A percentile compares a stretch with the other conserved stretches of the same genome.
Evolutionary conservation across 331 rosid species (phyloP).

Genomic region (Phaseolus coccineus): DNA sequence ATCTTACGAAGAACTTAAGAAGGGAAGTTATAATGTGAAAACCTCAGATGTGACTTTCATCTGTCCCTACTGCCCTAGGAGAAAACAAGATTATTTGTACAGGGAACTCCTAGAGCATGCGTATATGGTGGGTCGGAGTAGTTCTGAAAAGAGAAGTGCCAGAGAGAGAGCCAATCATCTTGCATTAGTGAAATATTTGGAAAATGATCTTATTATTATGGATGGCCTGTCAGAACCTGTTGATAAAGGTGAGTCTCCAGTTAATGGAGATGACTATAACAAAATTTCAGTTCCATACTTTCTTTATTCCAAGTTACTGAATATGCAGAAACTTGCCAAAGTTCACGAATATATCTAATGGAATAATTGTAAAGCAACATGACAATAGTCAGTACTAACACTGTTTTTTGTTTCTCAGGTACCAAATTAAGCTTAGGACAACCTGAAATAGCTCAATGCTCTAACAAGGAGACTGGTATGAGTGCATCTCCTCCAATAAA

Average conservation of each 20-base stretch:
- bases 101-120: constrained; percentile 93
- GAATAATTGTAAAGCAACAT: constrained; percentile 26
- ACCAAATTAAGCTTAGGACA: constrained; percentile 46
- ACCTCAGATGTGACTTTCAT: constrained; percentile 60
- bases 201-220: constrained; percentile 59
- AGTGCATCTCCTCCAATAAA: constrained; percentile 60
- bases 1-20: constrained; percentile 74
- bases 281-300: neutral
- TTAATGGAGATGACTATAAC: constrained; percentile 29
- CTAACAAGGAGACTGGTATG: constrained; percentile 56
- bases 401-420: constrained; percentile 51
- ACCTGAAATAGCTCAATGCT: constrained; percentile 50
- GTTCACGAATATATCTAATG: neutral
- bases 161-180: constrained; percentile 84
- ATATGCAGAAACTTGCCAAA: constrained; percentile 16
- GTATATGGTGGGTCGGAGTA: constrained; percentile 86
- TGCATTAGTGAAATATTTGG: constrained; percentile 78
- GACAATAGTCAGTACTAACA: constrained; percentile 30
- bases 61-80: constrained; percentile 87
- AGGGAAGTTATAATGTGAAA: constrained; percentile 65
- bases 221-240: constrained; percentile 58
- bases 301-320: constrained; percentile 13
- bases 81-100: constrained; percentile 63
- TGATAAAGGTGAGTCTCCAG: constrained; percentile 52
- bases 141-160: constrained; percentile 74